Percentiles rank a stretch among this genome's conserved stretches.
These are phyloP conservation scores for Fusarium lyarnte DNA, from an alignment of 2,329 filamentous ascomycete species.

Conservation along the genomic window DNA sequence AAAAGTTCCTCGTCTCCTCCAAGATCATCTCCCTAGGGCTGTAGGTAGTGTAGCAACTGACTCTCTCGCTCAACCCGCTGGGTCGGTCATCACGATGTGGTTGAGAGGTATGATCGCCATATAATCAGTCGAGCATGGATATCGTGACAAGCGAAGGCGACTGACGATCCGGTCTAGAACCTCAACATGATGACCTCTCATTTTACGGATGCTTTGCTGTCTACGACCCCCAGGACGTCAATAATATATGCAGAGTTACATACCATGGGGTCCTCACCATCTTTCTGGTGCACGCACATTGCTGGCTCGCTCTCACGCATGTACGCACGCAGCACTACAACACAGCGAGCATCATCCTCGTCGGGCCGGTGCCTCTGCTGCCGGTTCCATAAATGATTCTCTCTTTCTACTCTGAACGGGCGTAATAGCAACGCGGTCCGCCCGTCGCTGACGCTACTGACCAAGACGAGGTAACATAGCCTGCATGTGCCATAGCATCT, in stretches of 20 bases:
- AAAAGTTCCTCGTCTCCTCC: constrained; percentile 23
- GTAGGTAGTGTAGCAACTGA: constrained; percentile 13
- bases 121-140: constrained; percentile 2
- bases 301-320: neutral
- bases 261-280: constrained; percentile 5
- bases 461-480: constrained; percentile 12
- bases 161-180: constrained; percentile 33
- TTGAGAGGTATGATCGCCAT: constrained; percentile 15
- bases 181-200: constrained; percentile 7
- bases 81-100: constrained; percentile 12
- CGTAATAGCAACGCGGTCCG: constrained; percentile 23
- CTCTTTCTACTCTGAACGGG: constrained; percentile 13
- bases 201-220: constrained; percentile 7
- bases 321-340: neutral
- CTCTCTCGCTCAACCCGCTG: neutral
- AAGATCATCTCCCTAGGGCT: constrained; percentile 27
- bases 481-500: constrained; percentile 14
- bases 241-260: constrained; percentile 5
- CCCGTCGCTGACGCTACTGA: constrained; percentile 25
- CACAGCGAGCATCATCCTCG: neutral
- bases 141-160: constrained; percentile 10
- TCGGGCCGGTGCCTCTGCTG: constrained; percentile 2
- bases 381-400: constrained; percentile 1
- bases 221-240: neutral
- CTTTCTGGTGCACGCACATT: neutral